Evolutionary conservation across 345 rosid species (phyloP), one percentile per base, ranked within the genome.

Genomic region (Melastoma malabathricum): DNA sequence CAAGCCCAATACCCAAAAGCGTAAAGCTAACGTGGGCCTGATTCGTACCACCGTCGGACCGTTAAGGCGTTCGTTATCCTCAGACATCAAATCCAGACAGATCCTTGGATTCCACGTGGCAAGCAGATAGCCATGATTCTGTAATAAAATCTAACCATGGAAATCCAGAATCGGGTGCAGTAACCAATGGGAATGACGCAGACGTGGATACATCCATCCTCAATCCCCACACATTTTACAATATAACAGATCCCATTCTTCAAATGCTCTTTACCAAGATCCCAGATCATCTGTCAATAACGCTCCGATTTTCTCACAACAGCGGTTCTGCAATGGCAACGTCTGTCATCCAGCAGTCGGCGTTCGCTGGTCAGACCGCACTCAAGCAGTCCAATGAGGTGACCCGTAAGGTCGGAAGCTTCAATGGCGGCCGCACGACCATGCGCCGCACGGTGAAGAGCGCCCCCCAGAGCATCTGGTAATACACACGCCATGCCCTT

Each of bases 381-480:
- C 57, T 90, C 67, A 80, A 69, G 71, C 80, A 72, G 19, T 61
- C 94, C 57, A 83, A 75, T 59, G 98, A 82, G 54, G 73, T 83
- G 23, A 60, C 74, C 71, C 80, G 83, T 50, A 83, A 86, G 68
- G 79, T 75, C 15, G 94, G 86, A 20, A 60, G 60, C 65, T 46
- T 69, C 8, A 76, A 78, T 0, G 89, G 81, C 13, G 88, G 86
- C 55, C 86, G 96, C 22, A 13, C 76, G 51, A 58, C 75, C 66
- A 89, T 85, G 95, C 75, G 97, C 15, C 66, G 97, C 50, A 89
- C 95, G 1, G 83, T 89, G 51, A 89, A 73, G 59, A 79, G 79
- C 57, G 78, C 69, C 57, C 94, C 97, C 19, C 69, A 69, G 34
- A 86, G 94, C 84, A 90, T 90, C 45, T 90, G 98, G 98, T 90